Evolutionary conservation across 768 basidiomycete species (phyloP), one percentile per base, ranked within the genome.

Genomic region (Podaxis sp.): DNA sequence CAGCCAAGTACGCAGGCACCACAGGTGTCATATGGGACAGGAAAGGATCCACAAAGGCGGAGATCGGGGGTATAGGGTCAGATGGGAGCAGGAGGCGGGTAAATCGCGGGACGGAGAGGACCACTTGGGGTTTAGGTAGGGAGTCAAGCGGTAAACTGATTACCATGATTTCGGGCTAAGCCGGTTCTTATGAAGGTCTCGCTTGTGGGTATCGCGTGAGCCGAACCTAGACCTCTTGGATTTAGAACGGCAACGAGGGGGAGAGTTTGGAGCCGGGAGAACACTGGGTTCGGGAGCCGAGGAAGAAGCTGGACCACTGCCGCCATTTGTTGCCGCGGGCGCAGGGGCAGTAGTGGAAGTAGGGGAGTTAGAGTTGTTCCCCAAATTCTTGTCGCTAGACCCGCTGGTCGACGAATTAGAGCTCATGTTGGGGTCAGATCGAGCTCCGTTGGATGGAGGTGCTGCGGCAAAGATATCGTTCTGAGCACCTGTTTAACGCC

Each of bases 401-500:
- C 40, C 28, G 24, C 28, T 44, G 24, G 52, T 26, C 4, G 38
- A 4, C 12, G 48, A 26, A 38, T 22, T 39, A 30, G 57, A 33
- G 15, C 13, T 38, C 48, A 11, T 39, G 36, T 40, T 38, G n/a
- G 24, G 13, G 33, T 48, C 39, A 44, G 36, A 22, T 26, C 48
- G 33, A 33, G 33, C 26, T 3, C 15, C n/a, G 42, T 26, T 46
- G 28, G 28, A 48, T 19, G 52, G 22, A 33, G 63, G 51, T 2
- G 52, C 46, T 30, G 42, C 46, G 40, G 19, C 36, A 39, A 63
- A 59, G 22, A 59, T 57, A 48, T 61, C 57, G 51, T 62, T 61
- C 52, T 67, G 66, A 51, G 61, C 40, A 30, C 63, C 44, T 67
- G 42, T 6, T 4, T 2, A 3, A 55, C 15, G 17, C 13, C 22